Conservation (phyloP, 2,329 filamentous ascomycete genomes). For the Alternaria sp. region DNA sequence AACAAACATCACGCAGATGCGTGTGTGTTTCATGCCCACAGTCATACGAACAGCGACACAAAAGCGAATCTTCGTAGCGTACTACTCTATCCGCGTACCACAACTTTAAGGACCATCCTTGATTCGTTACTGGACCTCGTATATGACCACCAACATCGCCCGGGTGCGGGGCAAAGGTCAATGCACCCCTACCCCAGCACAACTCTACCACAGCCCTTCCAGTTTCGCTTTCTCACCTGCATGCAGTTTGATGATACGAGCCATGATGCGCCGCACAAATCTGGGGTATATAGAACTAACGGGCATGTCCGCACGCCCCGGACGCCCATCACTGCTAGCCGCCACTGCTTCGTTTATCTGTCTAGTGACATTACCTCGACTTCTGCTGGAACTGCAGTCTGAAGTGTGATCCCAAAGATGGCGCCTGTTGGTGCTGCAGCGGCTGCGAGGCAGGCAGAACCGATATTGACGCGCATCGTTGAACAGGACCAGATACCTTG, state of each 20-base stretch:
- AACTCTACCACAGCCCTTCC: background rate
- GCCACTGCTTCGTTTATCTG: background rate
- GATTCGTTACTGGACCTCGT: background rate
- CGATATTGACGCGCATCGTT: constrained; percentile 50
- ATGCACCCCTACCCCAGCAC: constrained; percentile 1
- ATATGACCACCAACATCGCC: constrained; percentile 17
- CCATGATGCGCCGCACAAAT: constrained; percentile 1
- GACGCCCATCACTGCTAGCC: background rate
- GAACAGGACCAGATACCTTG: constrained; percentile 49
- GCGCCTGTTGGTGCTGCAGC: constrained; percentile 22
- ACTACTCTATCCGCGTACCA: background rate
- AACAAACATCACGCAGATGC: background rate
- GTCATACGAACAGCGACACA: background rate
- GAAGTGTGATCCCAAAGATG: constrained; percentile 13
- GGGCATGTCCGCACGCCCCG: constrained; percentile 6
- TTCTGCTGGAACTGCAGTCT: background rate
- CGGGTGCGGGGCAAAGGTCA: constrained; percentile 12
- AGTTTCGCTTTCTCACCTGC: constrained; percentile 9
- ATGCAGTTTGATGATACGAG: constrained; percentile 3
- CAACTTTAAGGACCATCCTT: background rate
- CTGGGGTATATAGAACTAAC: constrained; percentile 15
- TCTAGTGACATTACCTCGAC: background rate
- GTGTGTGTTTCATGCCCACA: background rate
- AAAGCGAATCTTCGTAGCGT: background rate
- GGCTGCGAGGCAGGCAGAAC: constrained; percentile 39